Base-by-base conservation (phyloP, 1,284 basidiomycete genomes). In the Sporisorium iseilematis-ciliati region DNA sequence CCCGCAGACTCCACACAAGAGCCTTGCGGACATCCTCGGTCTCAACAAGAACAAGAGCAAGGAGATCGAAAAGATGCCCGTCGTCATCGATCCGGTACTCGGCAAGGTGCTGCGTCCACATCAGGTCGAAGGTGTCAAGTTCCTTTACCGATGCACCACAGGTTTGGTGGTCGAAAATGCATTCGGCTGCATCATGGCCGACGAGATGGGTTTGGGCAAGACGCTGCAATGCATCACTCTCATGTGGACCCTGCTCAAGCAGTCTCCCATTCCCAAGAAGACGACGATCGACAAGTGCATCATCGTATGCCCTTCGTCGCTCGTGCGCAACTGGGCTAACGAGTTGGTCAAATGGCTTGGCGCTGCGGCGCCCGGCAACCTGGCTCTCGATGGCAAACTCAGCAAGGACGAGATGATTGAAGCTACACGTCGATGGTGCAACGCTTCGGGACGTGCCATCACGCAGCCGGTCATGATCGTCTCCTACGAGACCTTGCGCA, bases 301-400 rank as follows among this genome's bases (percentile, higher is more conserved):
- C 85, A 97, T 99, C 75, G 95, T 92, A 0, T 99, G 97, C 84
- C 97, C 97, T 0, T 94, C 95, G 3, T 97, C 93, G 87, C 87
- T 99, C 59, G 96, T 99, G 26, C 93, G 93, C 82, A 99, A 99
- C 83, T 99, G 96, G 96, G 96, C 95, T 0, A 98, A 99, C 84
- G 96, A 99, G 87, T 88, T 99, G 21, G 67, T 77, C 57, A 84
- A 84, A 41, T 85, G 83, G 83, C 79, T 85, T 2, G 82, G 82
- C 4, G 46, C 72, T 1, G 60, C 79, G 1, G 83, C 83, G 10
- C 83, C 83, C 3, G 81, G 83, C 26, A 69, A 73, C 14, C 62
- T 85, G 0, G 83, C 82, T 2, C 66, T 85, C 11, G 83, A 85
- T 33, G 83, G 83, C 51, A 81, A 79, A 63, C 70, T 84, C 18